Evolutionary conservation across 345 rosid species (phyloP), one percentile per base, ranked within the genome.

Genomic region (Corchorus capsularis): DNA sequence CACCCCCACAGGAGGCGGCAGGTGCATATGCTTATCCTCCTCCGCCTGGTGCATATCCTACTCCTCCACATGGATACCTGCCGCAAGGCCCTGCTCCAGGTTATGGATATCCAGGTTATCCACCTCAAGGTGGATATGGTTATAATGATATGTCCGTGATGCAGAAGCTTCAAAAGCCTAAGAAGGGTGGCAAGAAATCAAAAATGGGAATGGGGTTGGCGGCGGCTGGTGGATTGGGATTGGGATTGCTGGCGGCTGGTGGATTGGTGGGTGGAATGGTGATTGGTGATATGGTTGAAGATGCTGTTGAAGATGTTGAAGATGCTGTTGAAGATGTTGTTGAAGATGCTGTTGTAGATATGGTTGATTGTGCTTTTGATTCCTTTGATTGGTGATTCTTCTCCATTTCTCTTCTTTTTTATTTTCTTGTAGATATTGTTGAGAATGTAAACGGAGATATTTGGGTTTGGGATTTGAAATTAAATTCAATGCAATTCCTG

Each of bases 221-320:
- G n/a, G n/a, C n/a, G n/a, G n/a, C n/a, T n/a, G n/a, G n/a, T n/a
- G n/a, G n/a, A n/a, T n/a, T n/a, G n/a, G n/a, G n/a, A n/a, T n/a
- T n/a, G n/a, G n/a, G n/a, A n/a, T n/a, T n/a, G n/a, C n/a, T n/a
- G n/a, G n/a, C n/a, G n/a, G 85, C 80, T 5, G 89, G 85, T 32
- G 86, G 85, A 35, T 63, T 81, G 67, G 78, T 86, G 66, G 89
- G 86, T 12, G 85, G 88, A 20, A 55, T 81, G 70, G 46, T 85
- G 79, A 55, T 79, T 8, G 82, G 84, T 11, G 86, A 79, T 39
- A 78, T 80, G 85, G 72, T 80, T 4, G 79, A 69, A 0, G 84
- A 80, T 52, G 80, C 11, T 7, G 80, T 69, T 0, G 74, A 65
- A 0, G 78, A 2, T 2, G 41, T 5, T 5, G n/a, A n/a, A n/a